Conservation (phyloP, 495 filamentous ascomycete species). For the Lepraria neglecta region DNA sequence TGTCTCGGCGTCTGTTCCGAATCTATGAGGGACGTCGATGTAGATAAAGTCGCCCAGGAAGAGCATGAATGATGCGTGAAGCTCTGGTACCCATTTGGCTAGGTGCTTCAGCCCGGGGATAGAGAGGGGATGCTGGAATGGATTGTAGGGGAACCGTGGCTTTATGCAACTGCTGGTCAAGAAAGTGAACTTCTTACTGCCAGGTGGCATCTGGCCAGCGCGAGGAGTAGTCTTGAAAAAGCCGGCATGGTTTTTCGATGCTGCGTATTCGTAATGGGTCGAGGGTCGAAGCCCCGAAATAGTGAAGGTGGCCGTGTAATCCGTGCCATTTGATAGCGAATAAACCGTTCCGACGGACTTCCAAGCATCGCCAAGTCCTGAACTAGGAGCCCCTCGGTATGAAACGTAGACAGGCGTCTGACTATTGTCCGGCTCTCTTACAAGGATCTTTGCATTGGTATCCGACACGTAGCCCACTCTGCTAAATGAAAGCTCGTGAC, state of each 20-base stretch:
- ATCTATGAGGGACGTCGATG: constrained; percentile 78
- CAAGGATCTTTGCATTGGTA: constrained; percentile 68
- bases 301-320: constrained; percentile 66
- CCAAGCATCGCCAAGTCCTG: constrained; percentile 44
- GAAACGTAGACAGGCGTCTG: constrained; percentile 68
- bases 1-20: constrained; percentile 61
- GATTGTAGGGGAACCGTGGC: constrained; percentile 79
- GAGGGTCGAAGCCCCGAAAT: constrained; percentile 50
- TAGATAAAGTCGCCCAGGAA: constrained; percentile 99
- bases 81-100: constrained; percentile 52
- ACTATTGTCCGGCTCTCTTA: constrained; percentile 72
- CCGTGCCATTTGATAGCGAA: constrained; percentile 64
- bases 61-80: constrained; percentile 82
- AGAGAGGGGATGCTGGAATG: constrained; percentile 69
- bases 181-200: constrained; percentile 65
- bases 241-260: constrained; percentile 78
- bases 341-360: constrained; percentile 56
- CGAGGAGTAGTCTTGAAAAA: constrained; percentile 67
- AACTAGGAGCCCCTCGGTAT: constrained; percentile 42
- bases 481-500: constrained; percentile 71
- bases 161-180: constrained; percentile 88
- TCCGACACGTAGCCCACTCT: constrained; percentile 81
- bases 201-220: constrained; percentile 50
- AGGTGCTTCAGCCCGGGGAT: constrained; percentile 71
- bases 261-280: constrained; percentile 70